These are phyloP conservation scores for Pseudopithomyces maydicus DNA, from an alignment of 2,329 filamentous ascomycete species.

Conservation along the genomic window DNA sequence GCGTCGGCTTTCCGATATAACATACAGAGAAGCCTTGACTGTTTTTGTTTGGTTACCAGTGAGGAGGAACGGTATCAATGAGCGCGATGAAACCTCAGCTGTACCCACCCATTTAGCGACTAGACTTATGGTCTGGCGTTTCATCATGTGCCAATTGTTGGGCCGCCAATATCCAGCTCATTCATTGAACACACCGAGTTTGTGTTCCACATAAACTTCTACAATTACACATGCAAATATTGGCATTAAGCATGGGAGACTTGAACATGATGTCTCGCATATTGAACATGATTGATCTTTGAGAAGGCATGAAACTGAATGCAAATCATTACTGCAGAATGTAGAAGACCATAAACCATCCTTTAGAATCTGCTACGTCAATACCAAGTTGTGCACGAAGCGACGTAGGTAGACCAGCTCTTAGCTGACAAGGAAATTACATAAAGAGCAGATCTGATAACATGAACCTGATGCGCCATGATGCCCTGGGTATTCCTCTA, in stretches of 20 bases:
- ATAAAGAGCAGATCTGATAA: neutral
- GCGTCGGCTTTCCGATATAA: neutral
- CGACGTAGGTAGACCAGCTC: neutral
- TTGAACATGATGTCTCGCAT: no score
- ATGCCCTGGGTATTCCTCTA: neutral
- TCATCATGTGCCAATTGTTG: neutral
- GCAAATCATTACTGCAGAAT: no score
- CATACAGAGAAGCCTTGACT: neutral
- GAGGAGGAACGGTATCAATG: neutral
- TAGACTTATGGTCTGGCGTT: neutral
- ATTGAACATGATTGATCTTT: neutral
- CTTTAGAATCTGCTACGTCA: neutral
- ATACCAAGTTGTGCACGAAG: neutral
- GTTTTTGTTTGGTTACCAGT: neutral
- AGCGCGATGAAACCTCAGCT: neutral
- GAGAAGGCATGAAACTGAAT: neutral
- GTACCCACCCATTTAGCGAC: neutral
- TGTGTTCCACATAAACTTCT: no score
- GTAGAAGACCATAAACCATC: no score
- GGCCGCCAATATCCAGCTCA: neutral
- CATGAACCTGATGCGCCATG: neutral
- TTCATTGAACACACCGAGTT: no score
- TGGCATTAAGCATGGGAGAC: no score
- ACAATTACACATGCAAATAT: no score
- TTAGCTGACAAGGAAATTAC: neutral